Evolutionary conservation across 2,329 filamentous ascomycete species (phyloP).

Genomic region (Fusarium ramigenum): DNA sequence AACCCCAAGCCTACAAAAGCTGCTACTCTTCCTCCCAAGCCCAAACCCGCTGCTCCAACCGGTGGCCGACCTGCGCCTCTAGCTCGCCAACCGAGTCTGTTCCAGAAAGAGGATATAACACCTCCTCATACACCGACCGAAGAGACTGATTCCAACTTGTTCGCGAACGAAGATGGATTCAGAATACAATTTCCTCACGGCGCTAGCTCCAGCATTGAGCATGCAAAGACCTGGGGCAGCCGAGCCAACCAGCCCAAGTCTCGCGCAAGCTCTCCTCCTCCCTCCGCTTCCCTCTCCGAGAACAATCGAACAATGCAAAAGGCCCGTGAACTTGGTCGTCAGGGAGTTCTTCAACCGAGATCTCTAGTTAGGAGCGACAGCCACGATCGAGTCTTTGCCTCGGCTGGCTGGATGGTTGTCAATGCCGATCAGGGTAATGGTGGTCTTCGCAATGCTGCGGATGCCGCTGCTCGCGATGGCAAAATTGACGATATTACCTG

Average conservation of each 20-base stretch:
- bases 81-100: conserved; percentile 62
- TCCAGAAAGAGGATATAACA: conserved; percentile 59
- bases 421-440: conserved; percentile 92
- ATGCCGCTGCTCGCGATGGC: conserved; percentile 76
- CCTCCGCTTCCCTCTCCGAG: conserved; percentile 79
- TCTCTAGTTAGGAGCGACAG: conserved; percentile 65
- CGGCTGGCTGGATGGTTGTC: conserved; percentile 84
- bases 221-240: conserved; percentile 80
- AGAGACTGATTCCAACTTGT: conserved; percentile 59
- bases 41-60: conserved; percentile 7
- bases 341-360: conserved; percentile 66
- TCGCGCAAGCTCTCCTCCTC: conserved; percentile 75
- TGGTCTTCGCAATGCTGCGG: conserved; percentile 87
- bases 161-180: conserved; percentile 66
- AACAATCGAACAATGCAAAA: conserved; percentile 68
- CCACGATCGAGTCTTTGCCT: conserved; percentile 76
- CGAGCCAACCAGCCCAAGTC: conserved; percentile 82
- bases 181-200: conserved; percentile 64
- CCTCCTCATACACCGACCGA: conserved; percentile 64
- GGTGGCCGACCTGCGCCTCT: conserved; percentile 40
- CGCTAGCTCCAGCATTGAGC: conserved; percentile 71
- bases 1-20: conserved; percentile 17
- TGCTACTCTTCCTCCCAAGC: neutral
- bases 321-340: conserved; percentile 65
- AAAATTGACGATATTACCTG: conserved; percentile 81